These are phyloP conservation scores for Calocybe indica DNA, from an alignment of 768 basidiomycete species.

Conservation along the genomic window DNA sequence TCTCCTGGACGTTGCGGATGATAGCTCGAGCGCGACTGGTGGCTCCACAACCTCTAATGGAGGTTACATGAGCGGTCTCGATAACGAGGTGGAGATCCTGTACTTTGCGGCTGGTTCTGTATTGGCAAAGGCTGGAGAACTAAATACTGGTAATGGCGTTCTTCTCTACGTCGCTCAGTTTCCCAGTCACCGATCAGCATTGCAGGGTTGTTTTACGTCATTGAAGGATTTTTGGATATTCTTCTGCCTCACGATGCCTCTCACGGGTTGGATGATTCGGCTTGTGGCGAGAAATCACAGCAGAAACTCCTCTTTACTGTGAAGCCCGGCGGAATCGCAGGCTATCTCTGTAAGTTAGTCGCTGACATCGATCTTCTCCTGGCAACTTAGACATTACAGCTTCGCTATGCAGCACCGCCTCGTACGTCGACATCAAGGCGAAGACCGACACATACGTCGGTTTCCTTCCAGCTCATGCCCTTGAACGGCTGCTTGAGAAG, in stretches of 20 bases:
- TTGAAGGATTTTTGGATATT: slow-evolving; percentile 95
- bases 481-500: slow-evolving; percentile 89
- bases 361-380: not conserved
- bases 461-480: slow-evolving; percentile 80
- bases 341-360: slow-evolving; percentile 68
- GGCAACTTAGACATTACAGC: slow-evolving; percentile 35
- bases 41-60: slow-evolving; percentile 47
- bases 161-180: slow-evolving; percentile 4
- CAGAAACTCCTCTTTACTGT: slow-evolving; percentile 87
- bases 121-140: slow-evolving; percentile 85
- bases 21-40: slow-evolving; percentile 60
- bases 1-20: slow-evolving; percentile 65
- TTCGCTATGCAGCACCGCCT: slow-evolving; percentile 85
- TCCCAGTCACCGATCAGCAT: slow-evolving; percentile 5
- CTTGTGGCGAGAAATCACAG: slow-evolving; percentile 22
- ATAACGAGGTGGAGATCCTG: slow-evolving; percentile 95
- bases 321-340: slow-evolving; percentile 96
- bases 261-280: slow-evolving; percentile 5
- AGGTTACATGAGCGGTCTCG: slow-evolving; percentile 74
- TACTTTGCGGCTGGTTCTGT: slow-evolving; percentile 86
- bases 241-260: slow-evolving; percentile 50
- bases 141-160: slow-evolving; percentile 62
- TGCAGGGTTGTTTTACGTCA: slow-evolving; percentile 84
- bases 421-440: slow-evolving; percentile 94
- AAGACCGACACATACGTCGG: slow-evolving; percentile 99